Conservation (phyloP, 148 eudicot species). For the Vaccinium corymbosum region DNA sequence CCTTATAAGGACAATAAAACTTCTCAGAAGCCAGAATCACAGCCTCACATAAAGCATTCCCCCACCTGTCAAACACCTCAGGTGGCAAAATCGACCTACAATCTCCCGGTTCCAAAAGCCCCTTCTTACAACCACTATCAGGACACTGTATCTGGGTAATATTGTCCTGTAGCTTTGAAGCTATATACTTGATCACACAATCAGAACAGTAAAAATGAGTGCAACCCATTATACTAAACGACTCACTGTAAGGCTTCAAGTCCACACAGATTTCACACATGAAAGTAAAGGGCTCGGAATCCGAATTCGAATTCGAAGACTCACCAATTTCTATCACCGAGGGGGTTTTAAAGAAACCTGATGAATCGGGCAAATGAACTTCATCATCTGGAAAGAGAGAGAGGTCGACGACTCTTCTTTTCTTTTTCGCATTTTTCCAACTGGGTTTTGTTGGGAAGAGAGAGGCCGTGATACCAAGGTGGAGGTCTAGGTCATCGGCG, state of each 20-base stretch:
- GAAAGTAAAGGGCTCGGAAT: conserved; percentile 15
- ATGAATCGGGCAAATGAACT: conserved; percentile 19
- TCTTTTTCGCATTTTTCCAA: neutral
- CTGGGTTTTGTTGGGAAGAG: neutral
- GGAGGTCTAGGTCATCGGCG: conserved; percentile 3
- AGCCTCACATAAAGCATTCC: conserved; percentile 43
- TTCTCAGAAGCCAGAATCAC: conserved; percentile 43
- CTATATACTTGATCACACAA: conserved; percentile 40
- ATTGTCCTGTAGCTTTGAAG: conserved; percentile 40
- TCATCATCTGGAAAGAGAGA: conserved; percentile 19
- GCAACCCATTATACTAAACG: conserved; percentile 42
- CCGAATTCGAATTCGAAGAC: conserved; percentile 29
- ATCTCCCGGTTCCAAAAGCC: conserved; percentile 45
- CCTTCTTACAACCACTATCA: conserved; percentile 23
- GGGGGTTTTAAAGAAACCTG: neutral
- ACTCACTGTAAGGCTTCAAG: conserved; percentile 27
- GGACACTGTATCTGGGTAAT: conserved; percentile 39
- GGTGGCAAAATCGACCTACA: conserved; percentile 39
- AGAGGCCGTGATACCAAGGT: conserved; percentile 8
- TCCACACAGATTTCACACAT: conserved; percentile 66
- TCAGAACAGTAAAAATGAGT: conserved; percentile 38
- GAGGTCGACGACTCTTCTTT: conserved; percentile 10
- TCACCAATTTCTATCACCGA: conserved; percentile 35
- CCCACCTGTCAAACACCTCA: conserved; percentile 54
- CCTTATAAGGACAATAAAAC: conserved; percentile 51